Evolutionary conservation across 2,329 filamentous ascomycete species (phyloP), one percentile per base, ranked within the genome.

Genomic region (Emmonsiellopsis sp.): DNA sequence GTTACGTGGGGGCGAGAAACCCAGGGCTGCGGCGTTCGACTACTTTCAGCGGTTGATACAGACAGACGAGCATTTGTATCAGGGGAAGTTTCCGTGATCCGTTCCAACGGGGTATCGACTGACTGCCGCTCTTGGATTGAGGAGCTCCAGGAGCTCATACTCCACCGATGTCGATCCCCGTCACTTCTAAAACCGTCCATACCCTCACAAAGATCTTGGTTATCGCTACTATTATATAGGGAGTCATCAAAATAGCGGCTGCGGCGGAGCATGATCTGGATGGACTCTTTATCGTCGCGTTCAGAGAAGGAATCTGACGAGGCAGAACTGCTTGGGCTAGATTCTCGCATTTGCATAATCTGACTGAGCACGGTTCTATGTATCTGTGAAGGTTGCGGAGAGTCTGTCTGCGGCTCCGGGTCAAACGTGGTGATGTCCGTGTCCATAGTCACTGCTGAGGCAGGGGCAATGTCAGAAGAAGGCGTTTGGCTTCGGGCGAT

Each of bases 371-470:
- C 61, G n/a, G 72, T 72, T 39, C 68, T 65, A 50, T 73, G 68
- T 13, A 66, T 63, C 32, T 65, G 61, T 17, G 57, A 52, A 39
- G 58, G 46, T 53, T 60, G 65, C 53, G 60, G 77, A 70, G 69
- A 58, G n/a, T 83, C 79, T 1, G 77, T 80, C 63, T 89, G 86
- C 21, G 83, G 77, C 60, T 89, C 86, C n/a, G 76, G 77, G 59
- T 90, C 87, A 59, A 89, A 87, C 33, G 68, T 65, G 5, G 74
- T 76, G 37, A 68, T 68, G 61, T 87, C 83, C 0, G 85, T 88
- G 6, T 77, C 77, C 42, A 77, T 77, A n/a, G 83, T 84, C 5
- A 81, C 64, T 2, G 83, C 79, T 13, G 84, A 85, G 34, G 68
- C 68, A 2, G 82, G 82, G 34, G 72, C 69, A 43, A 79, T 73